Evolutionary conservation across 2,329 filamentous ascomycete genomes (phyloP).

Genomic region (Penicillium decumbens): DNA sequence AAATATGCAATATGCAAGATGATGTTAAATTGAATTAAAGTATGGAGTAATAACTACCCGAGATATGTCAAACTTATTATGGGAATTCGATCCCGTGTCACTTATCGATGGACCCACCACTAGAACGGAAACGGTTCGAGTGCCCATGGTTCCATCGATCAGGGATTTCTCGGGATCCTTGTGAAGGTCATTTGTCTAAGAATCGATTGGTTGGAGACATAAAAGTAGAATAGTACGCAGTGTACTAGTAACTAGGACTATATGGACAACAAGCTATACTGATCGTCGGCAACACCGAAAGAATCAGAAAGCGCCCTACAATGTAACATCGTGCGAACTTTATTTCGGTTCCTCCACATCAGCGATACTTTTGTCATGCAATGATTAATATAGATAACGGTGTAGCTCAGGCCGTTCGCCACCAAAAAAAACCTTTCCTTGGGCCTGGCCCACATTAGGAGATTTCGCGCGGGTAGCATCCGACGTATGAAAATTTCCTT

Average conservation of each 20-base stretch:
- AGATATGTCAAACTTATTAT: not conserved
- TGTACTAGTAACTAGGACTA: not conserved
- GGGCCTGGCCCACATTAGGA: slow-evolving; percentile 1
- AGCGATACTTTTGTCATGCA: not conserved
- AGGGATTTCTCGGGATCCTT: not conserved
- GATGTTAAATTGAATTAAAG: not conserved
- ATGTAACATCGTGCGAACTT: not conserved
- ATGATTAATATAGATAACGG: not conserved
- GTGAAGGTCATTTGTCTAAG: not conserved
- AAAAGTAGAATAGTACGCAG: not conserved
- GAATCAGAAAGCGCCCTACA: no score
- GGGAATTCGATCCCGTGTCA: not conserved
- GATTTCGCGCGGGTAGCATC: not conserved
- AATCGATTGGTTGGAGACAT: not conserved
- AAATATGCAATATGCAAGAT: not conserved
- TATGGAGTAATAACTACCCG: not conserved
- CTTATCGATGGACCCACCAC: not conserved
- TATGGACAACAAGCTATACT: not conserved
- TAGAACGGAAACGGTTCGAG: not conserved
- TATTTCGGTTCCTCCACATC: not conserved
- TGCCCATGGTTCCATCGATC: not conserved
- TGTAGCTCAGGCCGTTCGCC: not conserved
- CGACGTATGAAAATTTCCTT: not conserved
- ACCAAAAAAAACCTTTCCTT: slow-evolving; percentile 1
- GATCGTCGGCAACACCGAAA: not conserved